phyloP scores from a whole-genome alignment of 441 rosid genomes.

The Theobroma grandiflorum region DNA sequence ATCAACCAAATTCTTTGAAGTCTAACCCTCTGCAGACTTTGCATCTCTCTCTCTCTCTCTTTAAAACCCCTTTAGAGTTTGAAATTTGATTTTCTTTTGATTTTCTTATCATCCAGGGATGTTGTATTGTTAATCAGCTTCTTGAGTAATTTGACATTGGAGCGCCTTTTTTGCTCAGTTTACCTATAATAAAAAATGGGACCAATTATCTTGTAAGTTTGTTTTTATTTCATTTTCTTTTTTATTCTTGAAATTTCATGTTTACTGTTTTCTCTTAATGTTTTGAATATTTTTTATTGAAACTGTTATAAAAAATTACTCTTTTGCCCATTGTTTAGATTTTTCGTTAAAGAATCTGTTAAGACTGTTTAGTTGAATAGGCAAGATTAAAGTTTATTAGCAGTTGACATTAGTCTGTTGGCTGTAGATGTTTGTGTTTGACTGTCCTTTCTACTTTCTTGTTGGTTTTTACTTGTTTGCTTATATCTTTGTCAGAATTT shows the following conservation, averaged over 20 bases:
- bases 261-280: neutral
- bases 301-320: neutral
- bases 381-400: neutral
- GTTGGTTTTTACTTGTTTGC: neutral
- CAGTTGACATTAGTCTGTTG: neutral
- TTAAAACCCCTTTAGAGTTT: neutral
- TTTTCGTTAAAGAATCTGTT: neutral
- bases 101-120: conserved; percentile 2
- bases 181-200: conserved; percentile 20
- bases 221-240: neutral
- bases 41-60: neutral
- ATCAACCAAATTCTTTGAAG: conserved; percentile 26
- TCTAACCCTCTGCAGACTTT: conserved; percentile 17
- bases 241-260: neutral
- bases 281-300: neutral
- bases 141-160: neutral
- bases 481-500: neutral
- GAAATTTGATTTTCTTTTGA: neutral
- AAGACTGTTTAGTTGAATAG: neutral
- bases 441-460: neutral
- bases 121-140: neutral
- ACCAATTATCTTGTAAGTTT: conserved; percentile 30
- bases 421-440: neutral
- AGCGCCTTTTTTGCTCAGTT: conserved; percentile 1
- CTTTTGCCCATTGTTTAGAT: neutral